Percentiles rank a stretch among this genome's conserved stretches.
phyloP scores from a whole-genome alignment of 306 rosid species.

The Quercus glauca region DNA sequence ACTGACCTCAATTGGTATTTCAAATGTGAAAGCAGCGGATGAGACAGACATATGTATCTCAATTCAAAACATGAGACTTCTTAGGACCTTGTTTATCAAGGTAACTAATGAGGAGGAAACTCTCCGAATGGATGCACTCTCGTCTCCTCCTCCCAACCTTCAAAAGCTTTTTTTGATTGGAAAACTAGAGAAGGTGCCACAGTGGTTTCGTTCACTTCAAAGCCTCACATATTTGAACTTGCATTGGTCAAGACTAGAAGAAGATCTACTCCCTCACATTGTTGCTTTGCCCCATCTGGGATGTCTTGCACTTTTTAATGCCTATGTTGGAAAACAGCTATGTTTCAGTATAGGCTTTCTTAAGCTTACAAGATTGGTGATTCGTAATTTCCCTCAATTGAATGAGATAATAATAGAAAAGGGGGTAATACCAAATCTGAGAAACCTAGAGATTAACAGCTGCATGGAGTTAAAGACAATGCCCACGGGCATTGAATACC shows the following conservation, averaged over 20 bases:
- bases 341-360: neutral
- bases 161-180: neutral
- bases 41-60: neutral
- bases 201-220: neutral
- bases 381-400: neutral
- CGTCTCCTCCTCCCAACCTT: slow-evolving; percentile 6
- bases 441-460: fast-evolving
- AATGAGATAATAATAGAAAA: neutral
- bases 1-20: neutral
- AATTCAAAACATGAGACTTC: slow-evolving; percentile 2
- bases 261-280: neutral
- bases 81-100: neutral
- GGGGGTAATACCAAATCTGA: neutral
- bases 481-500: slow-evolving; percentile 12
- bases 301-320: fast-evolving
- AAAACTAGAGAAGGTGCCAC: neutral
- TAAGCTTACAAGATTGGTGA: neutral
- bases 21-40: neutral
- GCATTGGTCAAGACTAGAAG: neutral
- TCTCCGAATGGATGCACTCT: neutral
- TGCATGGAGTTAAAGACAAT: neutral
- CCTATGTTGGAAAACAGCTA: neutral
- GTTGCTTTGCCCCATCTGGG: neutral
- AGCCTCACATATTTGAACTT: neutral
- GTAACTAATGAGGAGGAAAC: neutral